A percentile compares a stretch with the other conserved stretches of the same genome.
Conservation (phyloP, 2,329 filamentous ascomycete genomes). For the Berkeleyomyces rouxiae region DNA sequence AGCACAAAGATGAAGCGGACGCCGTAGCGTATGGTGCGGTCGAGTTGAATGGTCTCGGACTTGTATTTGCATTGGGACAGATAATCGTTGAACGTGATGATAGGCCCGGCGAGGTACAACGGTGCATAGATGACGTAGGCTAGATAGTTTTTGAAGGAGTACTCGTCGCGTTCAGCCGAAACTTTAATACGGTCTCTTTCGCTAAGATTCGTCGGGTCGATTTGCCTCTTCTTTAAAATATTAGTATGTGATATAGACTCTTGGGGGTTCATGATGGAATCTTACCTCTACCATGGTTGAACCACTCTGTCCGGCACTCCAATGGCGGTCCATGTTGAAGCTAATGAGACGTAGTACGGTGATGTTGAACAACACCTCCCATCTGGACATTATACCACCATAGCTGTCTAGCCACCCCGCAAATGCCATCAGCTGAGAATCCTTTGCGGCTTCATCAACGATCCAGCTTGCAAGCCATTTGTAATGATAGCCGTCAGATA, state of each 20-base stretch:
- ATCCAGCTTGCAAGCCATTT: conserved; percentile 37
- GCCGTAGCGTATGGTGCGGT: conserved; percentile 64
- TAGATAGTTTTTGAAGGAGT: conserved; percentile 69
- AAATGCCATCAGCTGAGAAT: conserved; percentile 35
- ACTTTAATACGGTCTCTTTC: conserved; percentile 73
- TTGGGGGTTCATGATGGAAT: not conserved
- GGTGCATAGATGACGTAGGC: conserved; percentile 85
- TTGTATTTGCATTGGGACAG: conserved; percentile 68
- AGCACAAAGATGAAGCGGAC: conserved; percentile 67
- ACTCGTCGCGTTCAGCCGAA: conserved; percentile 56
- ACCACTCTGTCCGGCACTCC: conserved; percentile 59
- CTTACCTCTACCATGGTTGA: conserved; percentile 57
- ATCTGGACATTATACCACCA: conserved; percentile 70
- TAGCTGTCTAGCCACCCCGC: conserved; percentile 60
- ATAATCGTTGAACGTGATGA: conserved; percentile 96
- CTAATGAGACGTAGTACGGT: conserved; percentile 84
- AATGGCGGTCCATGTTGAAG: conserved; percentile 95
- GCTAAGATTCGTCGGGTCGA: conserved; percentile 72
- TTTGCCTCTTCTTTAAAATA: conserved; percentile 83
- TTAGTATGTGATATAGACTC: conserved; percentile 33
- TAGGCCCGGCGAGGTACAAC: conserved; percentile 81
- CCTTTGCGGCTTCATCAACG: conserved; percentile 17
- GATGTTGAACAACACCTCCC: conserved; percentile 97
- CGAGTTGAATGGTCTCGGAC: conserved; percentile 49
- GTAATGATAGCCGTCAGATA: conserved; percentile 61